A percentile compares a stretch with the other conserved stretches of the same genome.
Evolutionary conservation across 139 green algal genomes (phyloP).

Genomic region (Nannochloris sp.): DNA sequence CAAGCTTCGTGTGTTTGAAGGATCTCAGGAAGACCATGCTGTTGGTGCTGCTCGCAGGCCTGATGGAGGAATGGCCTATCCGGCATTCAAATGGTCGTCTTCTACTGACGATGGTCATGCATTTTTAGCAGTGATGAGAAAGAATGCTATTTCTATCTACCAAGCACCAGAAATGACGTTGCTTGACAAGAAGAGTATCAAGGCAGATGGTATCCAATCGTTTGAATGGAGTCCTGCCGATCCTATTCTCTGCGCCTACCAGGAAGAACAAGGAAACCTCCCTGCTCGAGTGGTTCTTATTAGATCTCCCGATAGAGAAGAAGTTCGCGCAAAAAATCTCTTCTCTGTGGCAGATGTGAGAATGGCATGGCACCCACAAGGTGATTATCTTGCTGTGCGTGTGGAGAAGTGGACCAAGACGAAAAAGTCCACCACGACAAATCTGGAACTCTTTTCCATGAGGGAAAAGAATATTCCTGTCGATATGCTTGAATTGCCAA

Average conservation of each 20-base stretch:
- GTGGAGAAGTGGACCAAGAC: conserved; percentile 97
- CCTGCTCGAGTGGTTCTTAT: conserved; percentile 72
- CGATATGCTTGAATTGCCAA: conserved; percentile 66
- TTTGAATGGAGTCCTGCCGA: conserved; percentile 87
- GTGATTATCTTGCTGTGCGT: conserved; percentile 91
- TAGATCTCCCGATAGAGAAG: conserved; percentile 59
- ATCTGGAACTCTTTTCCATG: conserved; percentile 92
- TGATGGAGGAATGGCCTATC: conserved; percentile 64
- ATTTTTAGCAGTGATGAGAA: conserved; percentile 72
- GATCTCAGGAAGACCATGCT: conserved; percentile 67
- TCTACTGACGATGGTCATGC: conserved; percentile 30
- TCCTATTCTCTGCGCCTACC: conserved; percentile 75
- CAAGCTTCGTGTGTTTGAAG: conserved; percentile 58
- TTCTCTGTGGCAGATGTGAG: conserved; percentile 74
- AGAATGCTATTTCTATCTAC: conserved; percentile 75
- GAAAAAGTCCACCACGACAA: conserved; percentile 87
- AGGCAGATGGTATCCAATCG: conserved; percentile 70
- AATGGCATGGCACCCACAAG: conserved; percentile 92
- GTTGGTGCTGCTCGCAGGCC: conserved; percentile 39
- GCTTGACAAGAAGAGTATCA: conserved; percentile 89
- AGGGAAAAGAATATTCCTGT: conserved; percentile 24
- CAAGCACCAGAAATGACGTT: conserved; percentile 71
- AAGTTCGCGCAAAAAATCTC: conserved; percentile 95
- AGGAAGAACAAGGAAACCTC: conserved; percentile 76
- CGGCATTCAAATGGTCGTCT: conserved; percentile 89